Percentiles rank a stretch among this genome's conserved stretches.
phyloP scores from a whole-genome alignment of 768 basidiomycete species.

The Clitopilus hobsonii region DNA sequence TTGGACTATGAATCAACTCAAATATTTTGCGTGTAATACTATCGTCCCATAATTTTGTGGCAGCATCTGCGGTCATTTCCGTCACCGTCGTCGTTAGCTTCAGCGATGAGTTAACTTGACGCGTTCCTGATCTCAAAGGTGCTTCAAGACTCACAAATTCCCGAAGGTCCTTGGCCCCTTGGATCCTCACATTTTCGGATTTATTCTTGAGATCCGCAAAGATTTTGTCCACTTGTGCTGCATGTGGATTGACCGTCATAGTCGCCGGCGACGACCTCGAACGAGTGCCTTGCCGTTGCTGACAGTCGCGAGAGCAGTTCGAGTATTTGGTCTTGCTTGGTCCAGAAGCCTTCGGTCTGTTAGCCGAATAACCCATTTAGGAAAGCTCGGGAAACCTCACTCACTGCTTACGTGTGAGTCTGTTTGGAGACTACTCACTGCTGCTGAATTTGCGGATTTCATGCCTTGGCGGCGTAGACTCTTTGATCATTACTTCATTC shows the following conservation, averaged over 20 bases:
- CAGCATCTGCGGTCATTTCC: slow-evolving; percentile 79
- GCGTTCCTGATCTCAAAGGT: slow-evolving; percentile 2
- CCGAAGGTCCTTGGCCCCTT: slow-evolving; percentile 68
- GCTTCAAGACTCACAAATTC: slow-evolving; percentile 54
- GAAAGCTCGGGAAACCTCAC: too few relatives aligned
- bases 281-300: not conserved
- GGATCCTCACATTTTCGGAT: slow-evolving; percentile 56
- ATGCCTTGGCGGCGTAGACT: too few relatives aligned
- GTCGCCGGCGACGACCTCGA: slow-evolving; percentile 9
- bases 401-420: too few relatives aligned
- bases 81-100: slow-evolving; percentile 71
- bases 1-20: slow-evolving; percentile 79
- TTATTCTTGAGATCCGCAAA: slow-evolving; percentile 65
- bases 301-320: not conserved
- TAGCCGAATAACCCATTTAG: too few relatives aligned
- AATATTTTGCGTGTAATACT: slow-evolving; percentile 76
- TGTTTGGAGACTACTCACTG: too few relatives aligned
- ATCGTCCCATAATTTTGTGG: slow-evolving; percentile 82
- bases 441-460: too few relatives aligned
- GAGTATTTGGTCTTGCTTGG: slow-evolving; percentile 1
- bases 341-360: slow-evolving; percentile 1
- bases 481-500: too few relatives aligned
- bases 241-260: slow-evolving; percentile 61
- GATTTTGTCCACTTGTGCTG: slow-evolving; percentile 60
- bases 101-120: slow-evolving; percentile 7